Evolutionary conservation across 441 rosid species (phyloP).

Genomic region (Croton laevigatus): DNA sequence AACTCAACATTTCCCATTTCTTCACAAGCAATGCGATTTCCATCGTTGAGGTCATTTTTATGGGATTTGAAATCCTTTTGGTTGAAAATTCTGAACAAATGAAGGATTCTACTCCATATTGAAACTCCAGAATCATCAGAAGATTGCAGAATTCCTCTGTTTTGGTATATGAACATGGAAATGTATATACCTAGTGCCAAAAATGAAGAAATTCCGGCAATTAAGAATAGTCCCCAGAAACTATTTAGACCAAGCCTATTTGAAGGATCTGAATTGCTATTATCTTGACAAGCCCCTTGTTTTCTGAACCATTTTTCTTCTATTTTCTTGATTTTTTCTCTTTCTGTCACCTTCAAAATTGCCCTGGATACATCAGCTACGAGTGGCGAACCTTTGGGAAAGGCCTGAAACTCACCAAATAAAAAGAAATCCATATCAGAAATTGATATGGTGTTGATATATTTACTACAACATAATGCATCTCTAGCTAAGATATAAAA

Average conservation of each 20-base stretch:
- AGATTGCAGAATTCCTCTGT: constrained; percentile 14
- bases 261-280: constrained; percentile 27
- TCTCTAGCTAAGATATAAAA: no score
- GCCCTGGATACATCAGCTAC: constrained; percentile 57
- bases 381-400: constrained; percentile 55
- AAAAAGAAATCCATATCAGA: neutral
- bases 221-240: constrained; percentile 54
- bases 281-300: constrained; percentile 31
- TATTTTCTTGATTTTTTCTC: constrained; percentile 36
- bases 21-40: no score
- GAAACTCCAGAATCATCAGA: constrained; percentile 17
- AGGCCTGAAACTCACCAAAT: constrained; percentile 21
- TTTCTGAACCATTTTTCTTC: constrained; percentile 37
- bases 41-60: neutral
- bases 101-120: constrained; percentile 19
- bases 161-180: constrained; percentile 26
- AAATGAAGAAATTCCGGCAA: constrained; percentile 34
- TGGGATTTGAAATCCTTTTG: no score
- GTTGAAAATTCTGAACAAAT: constrained; percentile 23
- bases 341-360: constrained; percentile 46
- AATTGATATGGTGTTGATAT: neutral
- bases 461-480: no score
- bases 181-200: constrained; percentile 37
- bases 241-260: constrained; percentile 46
- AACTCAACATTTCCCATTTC: no score